These are phyloP conservation scores for Colletotrichum noveboracense DNA, from an alignment of 2,329 filamentous ascomycete genomes.

Conservation along the genomic window DNA sequence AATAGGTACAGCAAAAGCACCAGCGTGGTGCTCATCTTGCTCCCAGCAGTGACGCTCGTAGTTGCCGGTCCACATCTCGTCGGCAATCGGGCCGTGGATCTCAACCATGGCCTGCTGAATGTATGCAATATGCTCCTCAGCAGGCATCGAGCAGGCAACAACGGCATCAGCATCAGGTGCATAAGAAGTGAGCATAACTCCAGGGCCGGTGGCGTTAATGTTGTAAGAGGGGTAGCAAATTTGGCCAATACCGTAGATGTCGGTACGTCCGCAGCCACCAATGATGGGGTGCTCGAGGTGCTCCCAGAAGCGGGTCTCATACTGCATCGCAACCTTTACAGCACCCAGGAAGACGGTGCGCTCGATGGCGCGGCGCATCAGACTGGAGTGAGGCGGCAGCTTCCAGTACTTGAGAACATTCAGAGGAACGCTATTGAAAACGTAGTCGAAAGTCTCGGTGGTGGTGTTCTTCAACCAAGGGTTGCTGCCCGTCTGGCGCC, in stretches of 20 bases:
- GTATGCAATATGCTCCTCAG: conserved; percentile 57
- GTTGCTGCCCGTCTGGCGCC: conserved; percentile 24
- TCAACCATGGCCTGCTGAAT: conserved; percentile 61
- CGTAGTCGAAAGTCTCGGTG: conserved; percentile 39
- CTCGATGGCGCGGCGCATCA: conserved; percentile 29
- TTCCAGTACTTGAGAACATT: conserved; percentile 42
- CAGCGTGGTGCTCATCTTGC: conserved; percentile 58
- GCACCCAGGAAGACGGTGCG: conserved; percentile 29
- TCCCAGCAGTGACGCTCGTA: conserved; percentile 67
- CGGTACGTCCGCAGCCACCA: conserved; percentile 54
- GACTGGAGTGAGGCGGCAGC: conserved; percentile 36
- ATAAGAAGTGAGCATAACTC: conserved; percentile 57
- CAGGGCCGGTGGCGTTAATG: conserved; percentile 55
- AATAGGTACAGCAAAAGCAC: conserved; percentile 57
- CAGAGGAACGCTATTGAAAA: conserved; percentile 40
- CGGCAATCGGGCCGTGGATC: conserved; percentile 47
- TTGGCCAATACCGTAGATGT: conserved; percentile 52
- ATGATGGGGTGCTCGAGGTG: conserved; percentile 31
- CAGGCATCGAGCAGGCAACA: conserved; percentile 45
- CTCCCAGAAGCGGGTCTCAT: conserved; percentile 51
- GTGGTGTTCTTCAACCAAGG: conserved; percentile 27
- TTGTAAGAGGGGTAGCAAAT: conserved; percentile 60
- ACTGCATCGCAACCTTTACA: conserved; percentile 56
- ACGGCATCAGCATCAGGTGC: conserved; percentile 42
- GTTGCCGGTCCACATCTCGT: conserved; percentile 61